Conservation (phyloP, 306 rosid species). For the Sesbania bispinosa region DNA sequence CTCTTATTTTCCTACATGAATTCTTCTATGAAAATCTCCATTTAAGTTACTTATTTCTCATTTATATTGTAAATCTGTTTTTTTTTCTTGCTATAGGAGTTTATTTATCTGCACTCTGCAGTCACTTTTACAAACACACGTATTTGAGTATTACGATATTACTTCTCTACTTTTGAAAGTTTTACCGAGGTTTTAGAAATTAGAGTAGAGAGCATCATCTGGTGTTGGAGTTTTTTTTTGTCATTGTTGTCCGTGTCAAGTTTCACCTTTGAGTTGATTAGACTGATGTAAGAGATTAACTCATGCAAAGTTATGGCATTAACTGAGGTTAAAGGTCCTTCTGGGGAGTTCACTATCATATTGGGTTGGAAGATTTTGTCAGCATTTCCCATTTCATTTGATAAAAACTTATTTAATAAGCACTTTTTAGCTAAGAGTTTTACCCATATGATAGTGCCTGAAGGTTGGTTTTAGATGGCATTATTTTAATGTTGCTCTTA, state of each 20-base stretch:
- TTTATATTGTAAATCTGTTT: too few species aligned
- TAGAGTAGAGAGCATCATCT: neutral
- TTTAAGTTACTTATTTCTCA: too few species aligned
- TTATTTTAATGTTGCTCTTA: neutral
- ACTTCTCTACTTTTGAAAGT: neutral
- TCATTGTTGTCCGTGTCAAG: neutral
- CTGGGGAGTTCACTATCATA: neutral
- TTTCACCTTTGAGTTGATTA: conserved; percentile 3
- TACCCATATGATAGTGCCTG: neutral
- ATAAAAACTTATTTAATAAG: neutral
- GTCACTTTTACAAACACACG: neutral
- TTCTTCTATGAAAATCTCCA: too few species aligned
- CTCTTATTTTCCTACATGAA: too few species aligned
- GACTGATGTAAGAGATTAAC: neutral
- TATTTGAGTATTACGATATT: neutral
- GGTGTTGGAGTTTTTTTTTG: neutral
- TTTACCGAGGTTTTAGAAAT: too few species aligned
- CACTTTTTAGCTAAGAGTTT: neutral
- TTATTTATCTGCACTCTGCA: neutral
- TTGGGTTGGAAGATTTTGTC: conserved; percentile 1
- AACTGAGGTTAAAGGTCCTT: neutral
- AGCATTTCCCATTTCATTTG: neutral
- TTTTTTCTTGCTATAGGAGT: neutral
- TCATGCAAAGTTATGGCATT: neutral
- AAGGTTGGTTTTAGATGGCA: neutral